A percentile compares a stretch with the other conserved stretches of the same genome.
Evolutionary conservation across 2,329 filamentous ascomycete species (phyloP).

Genomic region (Remersonia thermophila): DNA sequence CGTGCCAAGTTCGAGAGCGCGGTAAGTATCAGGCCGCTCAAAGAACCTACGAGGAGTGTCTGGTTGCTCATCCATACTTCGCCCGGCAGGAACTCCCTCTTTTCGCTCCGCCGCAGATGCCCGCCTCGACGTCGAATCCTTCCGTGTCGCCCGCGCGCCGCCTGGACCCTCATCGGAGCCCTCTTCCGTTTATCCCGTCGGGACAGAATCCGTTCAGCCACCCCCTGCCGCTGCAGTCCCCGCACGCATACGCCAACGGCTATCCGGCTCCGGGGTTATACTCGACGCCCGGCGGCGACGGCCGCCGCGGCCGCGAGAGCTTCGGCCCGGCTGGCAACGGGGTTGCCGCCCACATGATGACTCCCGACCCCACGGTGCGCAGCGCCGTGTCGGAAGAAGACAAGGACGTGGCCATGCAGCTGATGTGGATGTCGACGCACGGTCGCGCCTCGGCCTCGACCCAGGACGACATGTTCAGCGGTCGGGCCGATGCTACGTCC

Average conservation of each 20-base stretch:
- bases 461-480: conserved; percentile 85
- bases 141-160: conserved; percentile 87
- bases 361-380: conserved; percentile 90
- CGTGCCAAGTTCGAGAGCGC: conserved; percentile 93
- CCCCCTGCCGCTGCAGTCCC: conserved; percentile 67
- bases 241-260: conserved; percentile 56
- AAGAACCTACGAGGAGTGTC: neutral
- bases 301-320: conserved; percentile 54
- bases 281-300: conserved; percentile 48
- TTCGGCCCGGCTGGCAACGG: conserved; percentile 36
- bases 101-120: conserved; percentile 89
- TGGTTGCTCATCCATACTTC: conserved; percentile 14
- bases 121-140: conserved; percentile 89
- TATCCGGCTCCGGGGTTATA: conserved; percentile 46
- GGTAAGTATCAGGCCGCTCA: conserved; percentile 48
- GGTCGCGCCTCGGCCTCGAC: conserved; percentile 89
- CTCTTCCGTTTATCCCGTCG: conserved; percentile 63
- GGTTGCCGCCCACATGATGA: conserved; percentile 40
- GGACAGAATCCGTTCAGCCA: conserved; percentile 72
- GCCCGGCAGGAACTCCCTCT: conserved; percentile 71
- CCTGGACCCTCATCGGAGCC: conserved; percentile 55
- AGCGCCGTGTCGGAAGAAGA: conserved; percentile 95
- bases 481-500: conserved; percentile 71
- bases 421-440: conserved; percentile 93
- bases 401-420: conserved; percentile 85